phyloP scores from a whole-genome alignment of 305 asterid species.

The Fraxinus nigra region DNA sequence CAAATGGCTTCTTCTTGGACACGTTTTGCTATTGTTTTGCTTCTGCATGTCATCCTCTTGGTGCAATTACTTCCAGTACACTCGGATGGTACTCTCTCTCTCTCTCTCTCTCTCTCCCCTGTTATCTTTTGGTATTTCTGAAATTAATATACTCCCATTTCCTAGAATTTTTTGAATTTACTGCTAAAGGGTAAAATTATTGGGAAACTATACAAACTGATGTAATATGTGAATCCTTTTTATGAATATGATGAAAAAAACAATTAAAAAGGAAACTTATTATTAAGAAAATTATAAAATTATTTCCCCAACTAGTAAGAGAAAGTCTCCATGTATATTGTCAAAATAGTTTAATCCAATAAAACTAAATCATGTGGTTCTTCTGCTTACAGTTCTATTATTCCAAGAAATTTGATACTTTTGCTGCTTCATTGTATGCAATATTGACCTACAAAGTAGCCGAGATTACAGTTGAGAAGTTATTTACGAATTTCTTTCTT shows the following conservation, averaged over 20 bases:
- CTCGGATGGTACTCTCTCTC: slow-evolving; percentile 26
- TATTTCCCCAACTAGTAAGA: background rate
- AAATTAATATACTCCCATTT: background rate
- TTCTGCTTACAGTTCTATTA: background rate
- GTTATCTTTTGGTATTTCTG: too few species aligned
- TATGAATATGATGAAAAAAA: background rate
- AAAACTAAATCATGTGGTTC: too few species aligned
- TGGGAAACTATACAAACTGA: background rate
- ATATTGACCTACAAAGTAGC: background rate
- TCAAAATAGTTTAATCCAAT: background rate
- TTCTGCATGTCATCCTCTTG: slow-evolving; percentile 21
- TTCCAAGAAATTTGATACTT: background rate
- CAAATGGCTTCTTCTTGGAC: slow-evolving; percentile 20
- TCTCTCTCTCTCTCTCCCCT: too few species aligned
- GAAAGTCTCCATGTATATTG: background rate
- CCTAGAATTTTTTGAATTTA: background rate
- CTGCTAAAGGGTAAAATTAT: background rate
- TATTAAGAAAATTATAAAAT: too few species aligned
- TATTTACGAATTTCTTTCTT: too few species aligned
- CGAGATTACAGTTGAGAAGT: too few species aligned
- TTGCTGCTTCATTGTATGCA: background rate
- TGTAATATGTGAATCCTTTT: too few species aligned
- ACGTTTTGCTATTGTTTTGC: background rate
- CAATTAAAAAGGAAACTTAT: too few species aligned
- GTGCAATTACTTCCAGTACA: slow-evolving; percentile 18